phyloP scores from a whole-genome alignment of 305 asterid species.

The Fraxinus greggii region DNA sequence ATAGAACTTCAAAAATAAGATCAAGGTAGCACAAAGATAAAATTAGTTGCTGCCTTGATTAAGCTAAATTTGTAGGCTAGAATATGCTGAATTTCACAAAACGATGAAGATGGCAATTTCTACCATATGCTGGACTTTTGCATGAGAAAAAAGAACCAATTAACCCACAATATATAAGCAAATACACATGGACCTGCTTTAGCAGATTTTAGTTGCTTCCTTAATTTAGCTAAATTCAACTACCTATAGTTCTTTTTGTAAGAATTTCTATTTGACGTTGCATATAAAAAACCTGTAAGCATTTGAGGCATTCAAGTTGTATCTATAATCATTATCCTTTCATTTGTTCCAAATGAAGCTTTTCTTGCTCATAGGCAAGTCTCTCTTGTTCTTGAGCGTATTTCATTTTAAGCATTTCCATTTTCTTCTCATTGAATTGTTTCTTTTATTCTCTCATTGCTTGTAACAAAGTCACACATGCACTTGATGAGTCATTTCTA shows the following conservation, averaged over 20 bases:
- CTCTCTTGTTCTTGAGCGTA: neutral
- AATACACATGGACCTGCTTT: no score
- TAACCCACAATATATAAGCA: neutral
- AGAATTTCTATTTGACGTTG: neutral
- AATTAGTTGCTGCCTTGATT: no score
- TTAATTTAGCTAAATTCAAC: neutral
- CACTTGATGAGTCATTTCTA: neutral
- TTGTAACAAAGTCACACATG: no score
- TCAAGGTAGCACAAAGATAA: no score
- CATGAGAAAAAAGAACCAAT: neutral
- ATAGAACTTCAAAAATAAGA: no score
- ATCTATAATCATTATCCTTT: neutral
- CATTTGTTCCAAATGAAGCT: neutral
- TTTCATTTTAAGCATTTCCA: no score
- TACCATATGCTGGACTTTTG: neutral
- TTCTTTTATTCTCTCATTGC: neutral
- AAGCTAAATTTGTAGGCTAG: neutral
- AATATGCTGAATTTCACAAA: neutral
- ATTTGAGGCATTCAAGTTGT: neutral
- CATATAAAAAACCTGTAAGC: neutral
- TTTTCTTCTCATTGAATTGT: neutral
- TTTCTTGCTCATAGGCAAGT: neutral
- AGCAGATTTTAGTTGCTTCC: neutral
- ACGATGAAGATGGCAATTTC: neutral
- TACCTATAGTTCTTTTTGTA: neutral